Evolutionary conservation across 805 yeast genomes (phyloP).

Genomic region (Barnettozyma botsteinii): DNA sequence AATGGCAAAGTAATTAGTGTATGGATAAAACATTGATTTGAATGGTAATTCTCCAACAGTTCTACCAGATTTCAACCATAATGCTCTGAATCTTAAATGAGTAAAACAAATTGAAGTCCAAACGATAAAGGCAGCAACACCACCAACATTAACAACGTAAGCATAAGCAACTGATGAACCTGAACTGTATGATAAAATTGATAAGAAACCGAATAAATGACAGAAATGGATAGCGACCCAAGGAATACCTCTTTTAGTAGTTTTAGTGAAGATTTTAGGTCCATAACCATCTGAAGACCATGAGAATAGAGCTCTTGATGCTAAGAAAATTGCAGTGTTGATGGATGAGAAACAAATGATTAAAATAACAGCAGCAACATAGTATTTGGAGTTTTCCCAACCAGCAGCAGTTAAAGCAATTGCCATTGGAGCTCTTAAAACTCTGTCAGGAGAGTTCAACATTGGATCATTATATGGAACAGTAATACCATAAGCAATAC

Average conservation of each 20-base stretch:
- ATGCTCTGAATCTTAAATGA: constrained; percentile 63
- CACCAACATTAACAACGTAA: constrained; percentile 68
- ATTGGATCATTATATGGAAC: constrained; percentile 45
- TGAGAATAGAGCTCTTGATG: constrained; percentile 60
- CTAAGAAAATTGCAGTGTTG: constrained; percentile 63
- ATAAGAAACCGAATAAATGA: constrained; percentile 55
- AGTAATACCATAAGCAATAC: constrained; percentile 4
- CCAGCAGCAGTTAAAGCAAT: constrained; percentile 67
- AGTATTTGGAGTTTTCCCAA: constrained; percentile 56
- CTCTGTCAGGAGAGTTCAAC: constrained; percentile 30
- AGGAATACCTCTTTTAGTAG: constrained; percentile 59
- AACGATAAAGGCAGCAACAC: constrained; percentile 67
- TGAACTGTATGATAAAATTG: constrained; percentile 46
- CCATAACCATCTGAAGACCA: constrained; percentile 59
- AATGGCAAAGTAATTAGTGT: constrained; percentile 34
- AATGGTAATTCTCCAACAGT: constrained; percentile 63
- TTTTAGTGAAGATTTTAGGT: constrained; percentile 47
- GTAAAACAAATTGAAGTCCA: constrained; percentile 61
- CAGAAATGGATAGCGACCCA: constrained; percentile 52
- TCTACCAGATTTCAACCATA: constrained; percentile 54
- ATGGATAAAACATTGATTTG: constrained; percentile 52
- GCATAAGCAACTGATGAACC: constrained; percentile 55
- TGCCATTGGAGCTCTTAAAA: constrained; percentile 61
- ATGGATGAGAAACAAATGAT: constrained; percentile 63
- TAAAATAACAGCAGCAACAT: constrained; percentile 63